These are phyloP conservation scores for Phytophthora pini DNA, from an alignment of 352 stramenopile genomes.

Conservation along the genomic window DNA sequence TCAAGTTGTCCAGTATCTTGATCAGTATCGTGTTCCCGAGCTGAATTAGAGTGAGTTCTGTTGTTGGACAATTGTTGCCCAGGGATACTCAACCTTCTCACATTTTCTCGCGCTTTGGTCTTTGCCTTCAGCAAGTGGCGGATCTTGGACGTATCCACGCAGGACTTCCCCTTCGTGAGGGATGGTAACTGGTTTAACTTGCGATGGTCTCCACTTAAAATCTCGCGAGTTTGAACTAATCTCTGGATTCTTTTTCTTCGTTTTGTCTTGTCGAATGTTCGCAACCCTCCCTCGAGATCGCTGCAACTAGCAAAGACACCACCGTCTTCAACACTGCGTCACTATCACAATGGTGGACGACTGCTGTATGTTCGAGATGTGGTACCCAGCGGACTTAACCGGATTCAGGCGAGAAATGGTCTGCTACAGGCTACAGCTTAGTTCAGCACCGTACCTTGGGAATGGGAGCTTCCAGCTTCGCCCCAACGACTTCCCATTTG, in stretches of 20 bases:
- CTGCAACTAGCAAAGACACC: slow-evolving; percentile 55
- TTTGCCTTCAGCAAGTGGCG: slow-evolving; percentile 27
- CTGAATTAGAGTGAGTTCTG: slow-evolving; percentile 5
- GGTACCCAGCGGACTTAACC: slow-evolving; percentile 55
- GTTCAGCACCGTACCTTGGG: background rate
- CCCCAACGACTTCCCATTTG: slow-evolving; percentile 33
- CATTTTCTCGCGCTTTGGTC: slow-evolving; percentile 17
- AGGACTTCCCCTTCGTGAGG: slow-evolving; percentile 25
- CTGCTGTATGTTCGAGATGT: slow-evolving; percentile 21
- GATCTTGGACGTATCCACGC: slow-evolving; percentile 13
- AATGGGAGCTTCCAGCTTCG: slow-evolving; percentile 26
- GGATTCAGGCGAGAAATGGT: slow-evolving; percentile 54
- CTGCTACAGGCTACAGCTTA: slow-evolving; percentile 36
- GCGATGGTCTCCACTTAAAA: slow-evolving; percentile 52
- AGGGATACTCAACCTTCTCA: slow-evolving; percentile 3
- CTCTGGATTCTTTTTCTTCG: slow-evolving; percentile 11
- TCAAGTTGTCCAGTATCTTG: slow-evolving; percentile 6
- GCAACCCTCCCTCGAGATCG: slow-evolving; percentile 32
- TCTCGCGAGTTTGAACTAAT: slow-evolving; percentile 40
- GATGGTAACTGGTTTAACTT: slow-evolving; percentile 62
- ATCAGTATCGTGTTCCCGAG: slow-evolving; percentile 24
- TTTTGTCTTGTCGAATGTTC: slow-evolving; percentile 30
- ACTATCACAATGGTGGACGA: slow-evolving; percentile 42
- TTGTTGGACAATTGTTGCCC: slow-evolving; percentile 16
- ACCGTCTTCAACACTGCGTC: slow-evolving; percentile 51